These are phyloP conservation scores for Xylariaceae sp. DNA, from an alignment of 2,329 filamentous ascomycete species.

Conservation along the genomic window DNA sequence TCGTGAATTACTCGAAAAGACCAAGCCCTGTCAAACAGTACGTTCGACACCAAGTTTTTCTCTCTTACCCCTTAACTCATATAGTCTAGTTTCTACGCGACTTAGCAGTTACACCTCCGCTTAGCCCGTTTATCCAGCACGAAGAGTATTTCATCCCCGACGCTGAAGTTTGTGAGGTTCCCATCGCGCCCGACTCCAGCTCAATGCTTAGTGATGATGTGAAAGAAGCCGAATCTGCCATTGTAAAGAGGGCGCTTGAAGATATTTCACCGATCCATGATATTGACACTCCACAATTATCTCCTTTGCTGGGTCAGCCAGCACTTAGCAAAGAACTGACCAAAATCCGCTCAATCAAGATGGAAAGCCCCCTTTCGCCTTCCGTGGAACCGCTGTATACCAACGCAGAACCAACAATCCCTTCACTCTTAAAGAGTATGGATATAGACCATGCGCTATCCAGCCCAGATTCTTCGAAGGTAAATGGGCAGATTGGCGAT, in stretches of 20 bases:
- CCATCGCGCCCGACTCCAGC: conserved; percentile 26
- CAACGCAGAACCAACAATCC: conserved; percentile 10
- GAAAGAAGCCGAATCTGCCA: conserved; percentile 20
- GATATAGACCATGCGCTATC: conserved; percentile 21
- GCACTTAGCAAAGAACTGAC: conserved; percentile 1
- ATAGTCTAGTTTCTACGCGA: conserved; percentile 18
- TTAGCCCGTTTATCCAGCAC: conserved; percentile 20
- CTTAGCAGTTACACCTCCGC: conserved; percentile 29
- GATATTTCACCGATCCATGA: conserved; percentile 2
- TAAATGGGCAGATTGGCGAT: neutral
- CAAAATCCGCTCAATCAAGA: conserved; percentile 22
- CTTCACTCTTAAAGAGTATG: conserved; percentile 13
- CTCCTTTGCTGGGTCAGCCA: conserved; percentile 15
- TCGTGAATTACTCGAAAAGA: conserved; percentile 10
- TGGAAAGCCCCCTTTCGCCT: conserved; percentile 29
- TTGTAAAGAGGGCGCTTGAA: conserved; percentile 17
- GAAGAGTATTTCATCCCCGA: conserved; percentile 26
- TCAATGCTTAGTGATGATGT: conserved; percentile 31
- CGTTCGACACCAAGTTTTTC: neutral
- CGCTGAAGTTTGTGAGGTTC: conserved; percentile 25
- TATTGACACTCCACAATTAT: conserved; percentile 4
- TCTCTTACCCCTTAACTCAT: conserved; percentile 7
- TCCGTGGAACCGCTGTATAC: conserved; percentile 10
- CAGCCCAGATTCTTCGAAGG: neutral
- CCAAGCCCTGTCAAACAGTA: conserved; percentile 13